phyloP scores from a whole-genome alignment of 192 early-diverging fungal species.

The Rhizophagus clarus region DNA sequence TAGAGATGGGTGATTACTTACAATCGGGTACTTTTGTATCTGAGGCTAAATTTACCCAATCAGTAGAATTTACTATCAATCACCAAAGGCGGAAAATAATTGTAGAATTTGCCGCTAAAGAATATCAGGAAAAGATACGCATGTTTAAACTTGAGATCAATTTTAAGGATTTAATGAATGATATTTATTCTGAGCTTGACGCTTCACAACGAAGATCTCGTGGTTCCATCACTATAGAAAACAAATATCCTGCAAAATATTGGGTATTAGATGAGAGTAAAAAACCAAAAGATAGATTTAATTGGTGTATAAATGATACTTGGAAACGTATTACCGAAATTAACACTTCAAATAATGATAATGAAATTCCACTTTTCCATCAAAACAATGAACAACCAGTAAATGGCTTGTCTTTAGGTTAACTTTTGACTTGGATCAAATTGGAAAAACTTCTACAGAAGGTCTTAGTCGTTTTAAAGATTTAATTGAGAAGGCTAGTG shows the following conservation, averaged over 20 bases:
- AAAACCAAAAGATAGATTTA: constrained; percentile 2
- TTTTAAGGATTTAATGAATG: constrained; percentile 41
- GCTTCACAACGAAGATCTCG: constrained; percentile 4
- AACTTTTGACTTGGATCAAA: neutral
- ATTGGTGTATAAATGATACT: constrained; percentile 29
- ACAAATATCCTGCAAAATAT: constrained; percentile 45
- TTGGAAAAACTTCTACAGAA: neutral
- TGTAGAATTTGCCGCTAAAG: constrained; percentile 34
- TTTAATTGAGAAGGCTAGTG: constrained; percentile 33
- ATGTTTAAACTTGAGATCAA: constrained; percentile 32
- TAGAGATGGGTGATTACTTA: constrained; percentile 36
- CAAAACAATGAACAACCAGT: constrained; percentile 36
- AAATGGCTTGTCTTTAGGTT: constrained; percentile 50
- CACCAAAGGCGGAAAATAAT: constrained; percentile 32
- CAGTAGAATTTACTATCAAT: constrained; percentile 25
- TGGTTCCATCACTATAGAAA: constrained; percentile 38
- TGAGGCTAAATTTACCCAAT: constrained; percentile 13
- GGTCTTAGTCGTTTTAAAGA: neutral
- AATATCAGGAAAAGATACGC: neutral
- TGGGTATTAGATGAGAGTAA: constrained; percentile 34
- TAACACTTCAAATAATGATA: neutral
- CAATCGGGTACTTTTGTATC: constrained; percentile 27
- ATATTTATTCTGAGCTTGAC: constrained; percentile 31
- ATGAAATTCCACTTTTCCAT: constrained; percentile 22
- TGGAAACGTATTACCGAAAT: constrained; percentile 44